phyloP scores from a whole-genome alignment of 352 stramenopile species.

The Globisporangium nunn region DNA sequence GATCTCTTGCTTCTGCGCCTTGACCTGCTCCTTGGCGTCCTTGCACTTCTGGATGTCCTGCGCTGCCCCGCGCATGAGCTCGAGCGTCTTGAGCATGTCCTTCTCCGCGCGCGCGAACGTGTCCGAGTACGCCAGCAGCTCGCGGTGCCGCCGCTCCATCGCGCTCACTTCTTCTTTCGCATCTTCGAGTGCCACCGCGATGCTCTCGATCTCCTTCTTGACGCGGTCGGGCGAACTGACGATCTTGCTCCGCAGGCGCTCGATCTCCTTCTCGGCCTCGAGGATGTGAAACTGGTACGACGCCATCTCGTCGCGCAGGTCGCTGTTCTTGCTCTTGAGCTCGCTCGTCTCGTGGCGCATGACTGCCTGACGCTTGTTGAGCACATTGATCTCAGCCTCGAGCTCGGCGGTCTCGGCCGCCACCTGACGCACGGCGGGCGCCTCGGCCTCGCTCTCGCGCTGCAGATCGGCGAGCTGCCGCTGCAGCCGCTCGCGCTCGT shows the following conservation, averaged over 20 bases:
- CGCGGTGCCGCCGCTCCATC: constrained; percentile 55
- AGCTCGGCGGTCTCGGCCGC: constrained; percentile 76
- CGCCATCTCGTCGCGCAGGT: constrained; percentile 76
- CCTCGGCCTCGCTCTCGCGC: constrained; percentile 44
- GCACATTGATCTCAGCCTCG: constrained; percentile 83
- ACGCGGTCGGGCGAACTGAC: constrained; percentile 89
- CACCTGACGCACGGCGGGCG: constrained; percentile 55
- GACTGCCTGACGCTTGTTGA: constrained; percentile 88
- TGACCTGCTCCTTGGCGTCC: constrained; percentile 66
- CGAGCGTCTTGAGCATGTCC: constrained; percentile 54
- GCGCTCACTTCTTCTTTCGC: constrained; percentile 58
- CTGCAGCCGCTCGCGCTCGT: constrained; percentile 56
- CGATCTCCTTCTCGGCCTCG: constrained; percentile 77
- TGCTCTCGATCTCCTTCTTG: constrained; percentile 55
- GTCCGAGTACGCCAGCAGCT: constrained; percentile 53
- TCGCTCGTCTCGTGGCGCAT: constrained; percentile 76
- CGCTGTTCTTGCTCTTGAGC: constrained; percentile 71
- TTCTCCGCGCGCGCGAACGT: constrained; percentile 65
- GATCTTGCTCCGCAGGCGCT: constrained; percentile 73
- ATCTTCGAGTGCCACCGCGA: constrained; percentile 55
- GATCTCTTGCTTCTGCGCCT: constrained; percentile 42
- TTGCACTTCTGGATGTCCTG: constrained; percentile 61
- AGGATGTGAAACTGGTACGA: constrained; percentile 72
- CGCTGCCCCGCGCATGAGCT: constrained; percentile 57
- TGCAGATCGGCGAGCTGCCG: constrained; percentile 54